These are phyloP conservation scores for Trichoderma harzianum DNA, from an alignment of 2,329 filamentous ascomycete genomes.

Conservation along the genomic window DNA sequence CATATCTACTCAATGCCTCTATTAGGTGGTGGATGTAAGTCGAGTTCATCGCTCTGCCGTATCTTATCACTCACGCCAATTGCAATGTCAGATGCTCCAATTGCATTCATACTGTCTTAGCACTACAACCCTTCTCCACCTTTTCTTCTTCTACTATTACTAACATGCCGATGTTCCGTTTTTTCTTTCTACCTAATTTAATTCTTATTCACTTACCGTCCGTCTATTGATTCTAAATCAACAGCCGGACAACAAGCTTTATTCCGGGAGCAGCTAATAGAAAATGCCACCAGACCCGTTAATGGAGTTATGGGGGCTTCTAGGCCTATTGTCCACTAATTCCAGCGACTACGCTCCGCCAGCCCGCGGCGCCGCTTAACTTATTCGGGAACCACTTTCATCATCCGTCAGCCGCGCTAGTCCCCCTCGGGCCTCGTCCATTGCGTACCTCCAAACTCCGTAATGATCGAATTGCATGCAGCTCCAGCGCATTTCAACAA, in stretches of 20 bases:
- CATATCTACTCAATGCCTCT: background rate
- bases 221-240: background rate
- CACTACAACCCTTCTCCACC: accelerated
- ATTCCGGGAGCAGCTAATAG: background rate
- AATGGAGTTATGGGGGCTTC: background rate
- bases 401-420: background rate
- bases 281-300: background rate
- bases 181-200: no score
- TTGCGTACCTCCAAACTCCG: conserved; percentile 12
- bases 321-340: background rate
- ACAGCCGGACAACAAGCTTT: background rate
- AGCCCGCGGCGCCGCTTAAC: background rate
- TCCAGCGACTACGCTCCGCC: background rate
- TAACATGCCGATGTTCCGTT: background rate
- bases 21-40: background rate
- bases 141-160: background rate
- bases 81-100: background rate
- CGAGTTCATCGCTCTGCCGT: background rate
- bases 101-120: background rate
- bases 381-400: background rate
- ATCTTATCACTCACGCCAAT: background rate
- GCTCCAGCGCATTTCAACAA: conserved; percentile 7
- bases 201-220: background rate
- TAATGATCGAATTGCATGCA: conserved; percentile 3
- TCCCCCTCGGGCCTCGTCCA: background rate